Evolutionary conservation across 805 yeast genomes (phyloP).

Genomic region (Geotrichum ghanense): DNA sequence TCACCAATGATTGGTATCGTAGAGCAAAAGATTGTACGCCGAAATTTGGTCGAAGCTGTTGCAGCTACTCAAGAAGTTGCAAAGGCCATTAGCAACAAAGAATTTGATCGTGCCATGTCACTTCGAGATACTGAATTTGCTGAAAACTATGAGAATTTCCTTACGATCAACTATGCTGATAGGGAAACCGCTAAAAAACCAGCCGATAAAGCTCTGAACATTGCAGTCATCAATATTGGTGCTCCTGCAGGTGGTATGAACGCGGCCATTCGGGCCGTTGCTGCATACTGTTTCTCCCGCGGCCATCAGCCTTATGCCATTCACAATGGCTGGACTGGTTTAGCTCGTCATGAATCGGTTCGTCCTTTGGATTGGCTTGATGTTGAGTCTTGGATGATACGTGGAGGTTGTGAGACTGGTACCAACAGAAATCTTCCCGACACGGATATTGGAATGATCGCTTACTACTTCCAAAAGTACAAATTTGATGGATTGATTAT

Average conservation of each 20-base stretch:
- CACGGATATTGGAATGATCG: slow-evolving; percentile 76
- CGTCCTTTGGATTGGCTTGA: slow-evolving; percentile 68
- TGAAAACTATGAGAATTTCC: slow-evolving; percentile 65
- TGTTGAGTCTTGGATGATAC: slow-evolving; percentile 75
- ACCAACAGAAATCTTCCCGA: slow-evolving; percentile 85
- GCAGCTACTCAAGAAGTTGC: slow-evolving; percentile 82
- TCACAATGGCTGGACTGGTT: slow-evolving; percentile 87
- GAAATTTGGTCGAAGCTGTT: slow-evolving; percentile 85
- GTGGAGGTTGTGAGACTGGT: slow-evolving; percentile 95
- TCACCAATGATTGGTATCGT: slow-evolving; percentile 87
- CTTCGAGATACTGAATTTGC: slow-evolving; percentile 81
- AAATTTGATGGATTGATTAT: slow-evolving; percentile 79
- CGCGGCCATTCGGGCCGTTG: slow-evolving; percentile 84
- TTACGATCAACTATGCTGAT: slow-evolving; percentile 56
- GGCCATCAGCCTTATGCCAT: slow-evolving; percentile 91
- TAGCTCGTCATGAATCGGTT: slow-evolving; percentile 84
- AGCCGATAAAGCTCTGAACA: slow-evolving; percentile 46
- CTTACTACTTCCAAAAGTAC: slow-evolving; percentile 85
- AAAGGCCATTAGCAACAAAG: slow-evolving; percentile 62
- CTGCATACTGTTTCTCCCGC: slow-evolving; percentile 72
- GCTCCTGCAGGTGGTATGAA: slow-evolving; percentile 98
- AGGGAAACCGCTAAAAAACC: slow-evolving; percentile 53
- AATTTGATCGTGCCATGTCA: slow-evolving; percentile 77
- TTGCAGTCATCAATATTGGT: slow-evolving; percentile 86
- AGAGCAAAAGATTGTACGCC: slow-evolving; percentile 78